Base-by-base conservation (phyloP, 2,329 filamentous ascomycete genomes). In the Phialocephala sp. region DNA sequence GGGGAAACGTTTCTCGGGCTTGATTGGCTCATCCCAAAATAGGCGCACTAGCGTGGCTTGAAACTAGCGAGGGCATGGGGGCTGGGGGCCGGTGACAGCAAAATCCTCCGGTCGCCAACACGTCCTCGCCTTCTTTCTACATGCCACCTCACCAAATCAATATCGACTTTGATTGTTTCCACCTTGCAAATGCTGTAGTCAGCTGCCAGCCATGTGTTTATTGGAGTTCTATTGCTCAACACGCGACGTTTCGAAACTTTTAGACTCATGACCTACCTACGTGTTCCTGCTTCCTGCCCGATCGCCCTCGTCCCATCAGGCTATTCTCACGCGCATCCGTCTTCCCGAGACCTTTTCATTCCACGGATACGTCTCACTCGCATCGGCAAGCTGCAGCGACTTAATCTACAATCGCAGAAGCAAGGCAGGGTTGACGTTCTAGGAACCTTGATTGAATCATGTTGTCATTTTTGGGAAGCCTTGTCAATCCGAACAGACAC, bases 31-130 rank as follows among this genome's bases (percentile, higher is more conserved):
- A 20, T 37, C 32, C 55, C 32, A 57, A 36, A 57, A 37, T 57
- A 57, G 55, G 35, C 50, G 50, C 50, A 39, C 35, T 57, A 57
- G 55, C 55, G 36, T 57, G 15, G 55, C 15, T 32, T 57, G 55
- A 57, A 57, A 57, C 55, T 39, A 57, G 55, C 55, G 55, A 57
- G 32, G 20, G 32, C 27, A 32, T 32, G 27, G 27, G 27, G 27
- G 3, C 6, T 3, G 27, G 27, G 27, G 3, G 27, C 14, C n/a
- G 8, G 55, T 24, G 50, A 32, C 14, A 32, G 24, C 50, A 55
- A 39, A 57, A 39, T 35, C 55, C 39, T 57, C 55, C 55, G 32
- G 55, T 39, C 50, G 24, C 55, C 20, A 57, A 37, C 55, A n/a
- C 27, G 3, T 32, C 27, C 27, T 6, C 27, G 2, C 32, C n/a